These are phyloP conservation scores for Acacia concinna DNA, from an alignment of 331 rosid genomes.

Conservation along the genomic window DNA sequence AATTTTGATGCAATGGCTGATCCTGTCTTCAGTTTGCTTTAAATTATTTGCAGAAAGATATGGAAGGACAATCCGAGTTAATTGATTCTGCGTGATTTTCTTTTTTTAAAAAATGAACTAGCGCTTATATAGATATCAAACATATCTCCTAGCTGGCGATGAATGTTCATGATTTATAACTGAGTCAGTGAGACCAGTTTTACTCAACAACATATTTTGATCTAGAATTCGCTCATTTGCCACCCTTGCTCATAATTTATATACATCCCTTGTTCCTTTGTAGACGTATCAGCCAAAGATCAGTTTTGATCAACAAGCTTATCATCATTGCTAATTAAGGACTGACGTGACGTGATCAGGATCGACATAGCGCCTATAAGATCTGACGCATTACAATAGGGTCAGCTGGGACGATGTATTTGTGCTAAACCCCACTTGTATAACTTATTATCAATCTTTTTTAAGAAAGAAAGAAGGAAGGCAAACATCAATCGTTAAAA, in stretches of 20 bases:
- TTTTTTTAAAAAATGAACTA: not conserved
- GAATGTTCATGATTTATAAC: not conserved
- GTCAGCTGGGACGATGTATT: not conserved
- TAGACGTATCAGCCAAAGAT: not conserved
- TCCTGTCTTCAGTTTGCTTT: too few relatives aligned
- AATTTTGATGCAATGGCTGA: not conserved
- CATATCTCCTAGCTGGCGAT: not conserved
- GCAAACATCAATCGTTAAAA: too few relatives aligned
- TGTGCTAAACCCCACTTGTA: not conserved
- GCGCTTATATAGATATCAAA: not conserved
- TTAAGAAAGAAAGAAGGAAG: not conserved
- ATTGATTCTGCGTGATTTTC: not conserved
- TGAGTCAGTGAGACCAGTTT: not conserved
- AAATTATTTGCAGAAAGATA: not conserved
- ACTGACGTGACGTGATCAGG: not conserved
- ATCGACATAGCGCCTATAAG: not conserved
- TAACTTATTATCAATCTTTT: not conserved
- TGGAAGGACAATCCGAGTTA: not conserved
- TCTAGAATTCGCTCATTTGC: not conserved
- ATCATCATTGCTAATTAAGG: not conserved
- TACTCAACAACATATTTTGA: not conserved
- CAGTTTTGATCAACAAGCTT: not conserved
- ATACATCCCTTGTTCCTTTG: not conserved
- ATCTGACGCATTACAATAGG: not conserved
- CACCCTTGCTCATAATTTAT: not conserved